Evolutionary conservation across 2,329 filamentous ascomycete genomes (phyloP).

Genomic region (Raffaelea ambrosiae): DNA sequence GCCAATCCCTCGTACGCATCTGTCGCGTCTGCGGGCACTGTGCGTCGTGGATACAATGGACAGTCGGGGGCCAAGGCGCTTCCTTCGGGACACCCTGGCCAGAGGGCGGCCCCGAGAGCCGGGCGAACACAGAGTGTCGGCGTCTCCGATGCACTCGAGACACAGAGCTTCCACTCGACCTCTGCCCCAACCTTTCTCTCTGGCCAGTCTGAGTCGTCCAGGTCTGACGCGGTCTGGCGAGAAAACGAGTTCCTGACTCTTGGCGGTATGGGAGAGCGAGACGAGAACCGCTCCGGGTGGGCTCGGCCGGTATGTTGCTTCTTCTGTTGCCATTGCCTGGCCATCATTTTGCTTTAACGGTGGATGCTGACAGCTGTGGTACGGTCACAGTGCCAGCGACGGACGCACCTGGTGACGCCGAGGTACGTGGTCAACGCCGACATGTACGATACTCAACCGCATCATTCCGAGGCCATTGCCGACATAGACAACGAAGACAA

Average conservation of each 20-base stretch:
- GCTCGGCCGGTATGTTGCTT: constrained; percentile 12
- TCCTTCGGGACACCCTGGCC: no score
- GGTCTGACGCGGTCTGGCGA: constrained; percentile 1
- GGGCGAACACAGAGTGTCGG: background rate
- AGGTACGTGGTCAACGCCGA: constrained; percentile 7
- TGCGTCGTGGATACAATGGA: no score
- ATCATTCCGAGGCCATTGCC: constrained; percentile 3
- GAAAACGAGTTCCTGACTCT: constrained; percentile 2
- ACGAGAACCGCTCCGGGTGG: constrained; percentile 4
- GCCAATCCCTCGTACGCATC: background rate
- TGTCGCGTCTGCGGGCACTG: background rate
- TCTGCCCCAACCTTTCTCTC: background rate
- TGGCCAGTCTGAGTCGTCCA: background rate
- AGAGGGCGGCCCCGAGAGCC: background rate
- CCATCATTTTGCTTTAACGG: background rate
- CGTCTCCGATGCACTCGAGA: background rate
- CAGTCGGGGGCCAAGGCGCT: no score
- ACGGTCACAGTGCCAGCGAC: constrained; percentile 2
- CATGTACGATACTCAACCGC: background rate
- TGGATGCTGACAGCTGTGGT: background rate
- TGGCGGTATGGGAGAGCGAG: background rate
- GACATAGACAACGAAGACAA: constrained; percentile 11
- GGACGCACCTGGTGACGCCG: constrained; percentile 4
- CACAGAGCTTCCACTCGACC: background rate
- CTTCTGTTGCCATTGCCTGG: background rate